Evolutionary conservation across 495 filamentous ascomycete species (phyloP), one percentile per base, ranked within the genome.

Genomic region (Xylaria cubensis): DNA sequence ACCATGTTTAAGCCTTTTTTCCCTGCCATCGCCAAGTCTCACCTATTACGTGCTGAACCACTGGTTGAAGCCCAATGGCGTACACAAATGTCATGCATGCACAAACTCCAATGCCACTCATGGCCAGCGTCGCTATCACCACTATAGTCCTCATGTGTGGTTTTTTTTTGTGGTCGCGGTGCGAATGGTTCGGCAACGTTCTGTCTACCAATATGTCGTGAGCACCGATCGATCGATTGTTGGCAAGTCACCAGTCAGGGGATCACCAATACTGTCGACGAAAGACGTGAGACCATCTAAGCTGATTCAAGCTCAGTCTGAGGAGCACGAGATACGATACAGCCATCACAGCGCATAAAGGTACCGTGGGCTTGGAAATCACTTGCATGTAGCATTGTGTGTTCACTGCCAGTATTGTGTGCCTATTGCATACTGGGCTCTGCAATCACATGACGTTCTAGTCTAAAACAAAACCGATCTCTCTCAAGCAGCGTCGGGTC

Each of bases 311-410:
- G 24, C 51, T 56, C 24, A 26, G 51, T 29, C 26, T 32, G 12
- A 56, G 53, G 13, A 32, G 53, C 53, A 56, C 53, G 32, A 64
- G 39, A 62, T 62, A 46, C 36, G 17, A 34, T 36, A n/a, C 21
- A 46, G 12, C 24, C 15, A 64, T 64, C 39, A 64, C 39, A 10
- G n/a, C 61, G 24, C 36, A 64, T 48, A n/a, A 2, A 48, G 44
- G 41, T 34, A 21, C 58, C 58, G 6, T 39, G 32, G 58, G 58
- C 34, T 61, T 61, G 58, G 58, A 21, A 39, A 61, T 12, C 34
- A 61, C 58, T n/a, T 61, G 34, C 58, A 61, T 61, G 7, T 39
- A 39, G 32, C 32, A 10, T 34, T 39, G 21, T 56, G 26, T 15
- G 12, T 56, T 56, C 24, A 56, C 26, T 53, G 12, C 53, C 12